Conservation (phyloP, 306 rosid species). For the Inga oerstediana region DNA sequence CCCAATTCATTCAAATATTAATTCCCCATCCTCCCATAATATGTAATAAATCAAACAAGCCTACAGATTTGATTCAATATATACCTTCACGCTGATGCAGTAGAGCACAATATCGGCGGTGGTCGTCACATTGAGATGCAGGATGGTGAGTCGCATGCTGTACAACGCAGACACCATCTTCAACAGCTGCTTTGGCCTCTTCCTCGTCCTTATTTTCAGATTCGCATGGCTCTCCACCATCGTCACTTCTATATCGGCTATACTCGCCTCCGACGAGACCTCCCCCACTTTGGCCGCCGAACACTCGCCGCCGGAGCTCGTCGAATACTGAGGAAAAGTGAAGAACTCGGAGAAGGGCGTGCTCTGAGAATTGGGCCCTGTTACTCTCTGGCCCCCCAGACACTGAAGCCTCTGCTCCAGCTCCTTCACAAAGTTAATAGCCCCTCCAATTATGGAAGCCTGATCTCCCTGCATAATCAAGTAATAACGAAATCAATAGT, state of each 20-base stretch:
- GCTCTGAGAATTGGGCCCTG: not conserved
- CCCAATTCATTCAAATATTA: not conserved
- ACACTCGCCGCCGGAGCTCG: not conserved
- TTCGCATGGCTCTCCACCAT: constrained; percentile 96
- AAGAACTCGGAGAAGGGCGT: constrained; percentile 89
- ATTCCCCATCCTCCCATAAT: not conserved
- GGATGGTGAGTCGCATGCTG: constrained; percentile 64
- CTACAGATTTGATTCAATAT: not conserved
- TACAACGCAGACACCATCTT: constrained; percentile 80
- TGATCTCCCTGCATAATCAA: constrained; percentile 75
- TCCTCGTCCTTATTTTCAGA: constrained; percentile 74
- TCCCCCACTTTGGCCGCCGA: not conserved
- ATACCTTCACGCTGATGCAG: constrained; percentile 78
- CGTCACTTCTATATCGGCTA: constrained; percentile 87
- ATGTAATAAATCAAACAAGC: not conserved
- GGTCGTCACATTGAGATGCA: constrained; percentile 86
- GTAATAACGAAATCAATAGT: not conserved
- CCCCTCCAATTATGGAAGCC: constrained; percentile 93
- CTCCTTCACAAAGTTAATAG: constrained; percentile 89
- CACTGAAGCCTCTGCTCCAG: constrained; percentile 80
- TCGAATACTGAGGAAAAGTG: constrained; percentile 76
- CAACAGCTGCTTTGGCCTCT: constrained; percentile 69
- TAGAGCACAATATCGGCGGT: constrained; percentile 61
- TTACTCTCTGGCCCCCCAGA: constrained; percentile 50
- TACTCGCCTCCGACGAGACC: constrained; percentile 21